Percentiles rank a stretch among this genome's conserved stretches.
These are phyloP conservation scores for Dictyophora rubrovolvata DNA, from an alignment of 768 basidiomycete species.

Conservation along the genomic window DNA sequence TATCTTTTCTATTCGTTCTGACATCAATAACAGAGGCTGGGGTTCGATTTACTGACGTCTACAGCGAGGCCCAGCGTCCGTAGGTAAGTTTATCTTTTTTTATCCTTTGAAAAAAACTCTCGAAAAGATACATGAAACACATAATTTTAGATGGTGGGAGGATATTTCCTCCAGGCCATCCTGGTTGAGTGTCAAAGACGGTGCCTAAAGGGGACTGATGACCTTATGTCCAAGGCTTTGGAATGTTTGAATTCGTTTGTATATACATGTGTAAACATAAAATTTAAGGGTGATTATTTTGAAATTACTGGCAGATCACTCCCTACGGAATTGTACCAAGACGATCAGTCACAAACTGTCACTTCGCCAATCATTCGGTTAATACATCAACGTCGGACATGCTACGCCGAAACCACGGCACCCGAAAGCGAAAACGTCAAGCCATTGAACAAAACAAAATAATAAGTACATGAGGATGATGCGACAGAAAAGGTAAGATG, in stretches of 20 bases:
- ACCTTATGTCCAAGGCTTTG: background rate
- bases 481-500: background rate
- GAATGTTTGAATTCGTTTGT: too few species aligned
- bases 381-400: background rate
- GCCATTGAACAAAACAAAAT: background rate
- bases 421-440: background rate
- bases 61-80: conserved; percentile 31
- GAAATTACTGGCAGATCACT: background rate
- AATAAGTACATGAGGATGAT: background rate
- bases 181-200: conserved; percentile 38
- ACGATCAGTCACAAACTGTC: background rate
- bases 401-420: background rate
- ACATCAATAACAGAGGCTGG: conserved; percentile 8
- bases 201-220: conserved; percentile 11
- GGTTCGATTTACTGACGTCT: conserved; percentile 22
- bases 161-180: conserved; percentile 35
- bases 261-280: too few species aligned
- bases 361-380: background rate
- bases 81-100: conserved; percentile 23
- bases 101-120: too few species aligned
- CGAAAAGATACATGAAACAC: background rate
- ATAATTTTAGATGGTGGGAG: conserved; percentile 39
- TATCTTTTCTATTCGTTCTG: background rate
- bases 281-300: background rate
- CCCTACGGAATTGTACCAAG: background rate